Evolutionary conservation across 2,329 filamentous ascomycete genomes (phyloP).

Genomic region (Xylaria arbuscula): DNA sequence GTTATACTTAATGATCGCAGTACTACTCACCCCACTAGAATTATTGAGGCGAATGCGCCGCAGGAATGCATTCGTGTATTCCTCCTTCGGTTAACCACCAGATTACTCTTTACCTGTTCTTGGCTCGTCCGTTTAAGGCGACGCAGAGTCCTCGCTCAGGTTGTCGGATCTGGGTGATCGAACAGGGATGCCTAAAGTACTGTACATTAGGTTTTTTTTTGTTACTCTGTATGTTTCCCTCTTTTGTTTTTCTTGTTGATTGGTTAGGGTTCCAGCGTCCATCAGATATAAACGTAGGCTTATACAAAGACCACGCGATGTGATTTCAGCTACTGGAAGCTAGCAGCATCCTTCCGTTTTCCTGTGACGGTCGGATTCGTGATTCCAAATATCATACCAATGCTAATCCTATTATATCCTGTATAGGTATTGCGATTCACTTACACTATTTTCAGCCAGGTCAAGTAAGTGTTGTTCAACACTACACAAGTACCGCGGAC

Average conservation of each 20-base stretch:
- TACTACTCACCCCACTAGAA: background rate
- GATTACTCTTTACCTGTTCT: background rate
- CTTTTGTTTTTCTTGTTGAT: too few relatives aligned
- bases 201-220: background rate
- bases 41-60: background rate
- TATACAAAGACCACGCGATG: background rate
- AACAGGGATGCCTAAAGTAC: background rate
- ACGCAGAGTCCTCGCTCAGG: background rate
- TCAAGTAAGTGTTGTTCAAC: too few relatives aligned
- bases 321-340: background rate
- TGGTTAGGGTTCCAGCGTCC: too few relatives aligned
- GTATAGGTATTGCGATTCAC: background rate
- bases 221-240: too few relatives aligned
- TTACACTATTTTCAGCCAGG: too few relatives aligned
- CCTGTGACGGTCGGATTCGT: background rate
- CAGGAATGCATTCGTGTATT: background rate
- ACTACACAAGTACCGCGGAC: too few relatives aligned
- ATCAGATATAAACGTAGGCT: background rate
- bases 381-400: conserved; percentile 1
- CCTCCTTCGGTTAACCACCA: background rate
- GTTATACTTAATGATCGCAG: background rate
- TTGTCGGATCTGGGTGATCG: background rate
- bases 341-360: conserved; percentile 3
- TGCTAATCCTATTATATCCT: background rate
- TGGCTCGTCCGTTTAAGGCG: background rate